Evolutionary conservation across 345 rosid genomes (phyloP), one percentile per base, ranked within the genome.

Genomic region (Sisymbrium irio): DNA sequence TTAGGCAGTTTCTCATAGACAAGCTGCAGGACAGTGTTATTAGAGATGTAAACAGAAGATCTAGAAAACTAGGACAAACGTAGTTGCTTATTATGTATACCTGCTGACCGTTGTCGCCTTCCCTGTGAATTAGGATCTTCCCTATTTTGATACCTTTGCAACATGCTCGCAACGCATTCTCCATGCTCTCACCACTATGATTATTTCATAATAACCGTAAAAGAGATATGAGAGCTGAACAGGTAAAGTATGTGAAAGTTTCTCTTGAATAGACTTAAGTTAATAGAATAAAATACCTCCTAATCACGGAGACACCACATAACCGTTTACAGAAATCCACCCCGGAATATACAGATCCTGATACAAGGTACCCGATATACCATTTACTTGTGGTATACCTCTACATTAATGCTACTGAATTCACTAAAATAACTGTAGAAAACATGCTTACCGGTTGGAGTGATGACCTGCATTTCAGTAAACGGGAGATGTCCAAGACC

Each of bases 91-190:
- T 60, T 62, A 49, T 51, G 54, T 63, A 78, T 41, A 92, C 98
- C 77, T 92, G 88, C 77, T 93, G 88, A 47, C 98, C 97, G 22
- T 93, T 90, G 85, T 93, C 98, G 4, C 97, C 98, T 86, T 93
- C 98, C 65, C 98, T 84, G 61, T 93, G 98, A 80, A 93, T 93
- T 30, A 93, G 88, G 55, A 93, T 90, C 82, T 93, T 93, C 74
- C 98, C 98, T 22, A 93, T 86, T 77, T 93, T 93, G 84, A 93
- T 90, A 54, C 97, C 97, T 80, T 93, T 93, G 82, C 98, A 93
- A 67, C 98, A 93, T 30, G 98, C 98, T 59, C 98, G 85, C 78
- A 90, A 78, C 45, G 97, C 98, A 76, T 93, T 93, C 79, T 93
- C 95, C 98, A 93, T 93, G 67, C 98, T 93, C 87, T 93, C 98